These are phyloP conservation scores for Penicillium mononematosum DNA, from an alignment of 495 filamentous ascomycete species.

Conservation along the genomic window DNA sequence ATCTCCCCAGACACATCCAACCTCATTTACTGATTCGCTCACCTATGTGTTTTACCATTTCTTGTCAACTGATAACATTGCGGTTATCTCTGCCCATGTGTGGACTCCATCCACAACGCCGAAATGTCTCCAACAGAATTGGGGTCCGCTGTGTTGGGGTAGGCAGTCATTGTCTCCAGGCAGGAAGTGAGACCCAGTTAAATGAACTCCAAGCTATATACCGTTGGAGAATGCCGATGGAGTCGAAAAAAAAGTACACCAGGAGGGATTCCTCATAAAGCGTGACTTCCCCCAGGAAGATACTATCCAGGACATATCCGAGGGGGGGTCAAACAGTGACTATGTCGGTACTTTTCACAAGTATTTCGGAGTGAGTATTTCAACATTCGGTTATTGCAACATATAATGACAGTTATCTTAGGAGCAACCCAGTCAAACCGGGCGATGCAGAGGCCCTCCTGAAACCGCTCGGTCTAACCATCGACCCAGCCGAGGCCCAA, in stretches of 20 bases:
- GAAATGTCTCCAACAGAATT: constrained; percentile 7
- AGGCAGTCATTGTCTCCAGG: constrained; percentile 3
- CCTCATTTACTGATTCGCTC: neutral
- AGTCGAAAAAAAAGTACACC: constrained; percentile 1
- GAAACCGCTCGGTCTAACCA: constrained; percentile 27
- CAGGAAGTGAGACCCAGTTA: neutral
- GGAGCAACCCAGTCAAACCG: constrained; percentile 31
- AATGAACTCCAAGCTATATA: constrained; percentile 10
- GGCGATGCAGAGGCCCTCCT: constrained; percentile 31
- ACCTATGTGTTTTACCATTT: neutral
- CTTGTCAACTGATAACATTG: neutral
- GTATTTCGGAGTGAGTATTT: constrained; percentile 31
- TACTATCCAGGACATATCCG: neutral
- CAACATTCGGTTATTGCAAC: neutral
- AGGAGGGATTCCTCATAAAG: constrained; percentile 7
- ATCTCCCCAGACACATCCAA: neutral
- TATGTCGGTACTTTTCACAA: constrained; percentile 39
- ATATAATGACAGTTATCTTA: constrained; percentile 9
- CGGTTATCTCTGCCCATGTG: neutral
- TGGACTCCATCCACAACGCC: neutral
- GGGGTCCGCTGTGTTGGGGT: constrained; percentile 23
- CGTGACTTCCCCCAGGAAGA: neutral
- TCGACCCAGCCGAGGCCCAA: constrained; percentile 26
- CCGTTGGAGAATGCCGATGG: constrained; percentile 8
- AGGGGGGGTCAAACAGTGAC: neutral